Evolutionary conservation across 2,329 filamentous ascomycete species (phyloP).

Genomic region (Aspergillus sp.): DNA sequence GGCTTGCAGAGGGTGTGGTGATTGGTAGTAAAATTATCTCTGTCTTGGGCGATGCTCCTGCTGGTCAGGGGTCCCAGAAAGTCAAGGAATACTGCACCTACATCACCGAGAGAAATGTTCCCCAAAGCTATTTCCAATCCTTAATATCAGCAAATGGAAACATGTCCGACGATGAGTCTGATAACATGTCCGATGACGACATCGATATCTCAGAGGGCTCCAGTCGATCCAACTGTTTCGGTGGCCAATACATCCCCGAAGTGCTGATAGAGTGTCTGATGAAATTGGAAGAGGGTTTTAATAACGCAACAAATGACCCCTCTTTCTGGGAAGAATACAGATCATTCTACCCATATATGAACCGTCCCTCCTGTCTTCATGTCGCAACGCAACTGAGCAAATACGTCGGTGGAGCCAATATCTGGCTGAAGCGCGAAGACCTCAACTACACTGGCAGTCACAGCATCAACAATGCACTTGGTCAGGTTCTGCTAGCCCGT

Average conservation of each 20-base stretch:
- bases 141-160: too few species aligned
- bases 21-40: constrained; percentile 95
- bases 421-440: constrained; percentile 97
- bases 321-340: constrained; percentile 96
- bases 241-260: constrained; percentile 95
- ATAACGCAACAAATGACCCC: constrained; percentile 78
- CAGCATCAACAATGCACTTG: constrained; percentile 99
- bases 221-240: constrained; percentile 88
- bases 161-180: constrained; percentile 36
- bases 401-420: constrained; percentile 84
- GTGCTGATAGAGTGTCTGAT: constrained; percentile 95
- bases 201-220: constrained; percentile 58
- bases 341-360: constrained; percentile 96
- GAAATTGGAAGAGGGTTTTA: constrained; percentile 87
- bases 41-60: constrained; percentile 64
- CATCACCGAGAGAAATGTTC: constrained; percentile 59
- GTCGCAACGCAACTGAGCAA: constrained; percentile 83
- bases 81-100: constrained; percentile 84
- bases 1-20: constrained; percentile 87
- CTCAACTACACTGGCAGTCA: constrained; percentile 96
- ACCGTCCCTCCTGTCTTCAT: constrained; percentile 86
- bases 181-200: constrained; percentile 58
- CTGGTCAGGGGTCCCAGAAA: constrained; percentile 62
- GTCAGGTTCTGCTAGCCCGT: constrained; percentile 81
- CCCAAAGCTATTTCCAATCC: constrained; percentile 41